Base-by-base conservation (phyloP, 257 asterid species). In the Nicotiana obtusifolia region DNA sequence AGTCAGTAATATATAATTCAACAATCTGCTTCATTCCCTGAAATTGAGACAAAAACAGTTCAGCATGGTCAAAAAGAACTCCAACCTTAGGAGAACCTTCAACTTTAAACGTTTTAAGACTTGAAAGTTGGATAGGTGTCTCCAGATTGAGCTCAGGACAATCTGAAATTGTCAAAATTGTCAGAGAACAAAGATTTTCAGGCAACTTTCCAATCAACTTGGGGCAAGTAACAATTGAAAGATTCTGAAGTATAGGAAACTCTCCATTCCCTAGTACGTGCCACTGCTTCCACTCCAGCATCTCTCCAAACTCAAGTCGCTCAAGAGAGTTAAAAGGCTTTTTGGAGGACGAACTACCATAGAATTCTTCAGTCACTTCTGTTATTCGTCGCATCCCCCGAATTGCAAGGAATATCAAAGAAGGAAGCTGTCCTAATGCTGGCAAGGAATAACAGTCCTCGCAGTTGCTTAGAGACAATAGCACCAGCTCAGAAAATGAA, bases 271-370 rank as follows among this genome's bases (percentile, higher is more conserved):
- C 65, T 2, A 60, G 67, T 5, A 73, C 20, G 28, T 10, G 10
- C 81, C 84, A 82, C 4, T 82, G 73, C 75, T 60, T 69, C 73
- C 60, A 59, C 10, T 24, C 80, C 8, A 0, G 15, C 80, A 81
- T 71, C 4, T 7, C 1, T n/a, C 1, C 65, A 30, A 82, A 37
- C 4, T 9, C 22, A 60, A 82, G 19, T 9, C 4, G 3, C n/a
- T 60, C 5, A 7, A 81, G 80, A 4, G 81, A 82, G 2, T 53
- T 69, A 52, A 62, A 82, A 7, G 81, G 76, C 22, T 82, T 31
- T 2, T 0, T 15, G 35, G 19, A 35, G 1, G 37, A 56, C 10
- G 4, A 16, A 71, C 35, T 30, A 10, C 81, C 77, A 19, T 82
- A 76, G 15, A 82, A 59, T 6, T 59, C 81, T 19, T 35, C 5